These are phyloP conservation scores for Butyriboletus appendiculatus DNA, from an alignment of 1,284 basidiomycete genomes.

Conservation along the genomic window DNA sequence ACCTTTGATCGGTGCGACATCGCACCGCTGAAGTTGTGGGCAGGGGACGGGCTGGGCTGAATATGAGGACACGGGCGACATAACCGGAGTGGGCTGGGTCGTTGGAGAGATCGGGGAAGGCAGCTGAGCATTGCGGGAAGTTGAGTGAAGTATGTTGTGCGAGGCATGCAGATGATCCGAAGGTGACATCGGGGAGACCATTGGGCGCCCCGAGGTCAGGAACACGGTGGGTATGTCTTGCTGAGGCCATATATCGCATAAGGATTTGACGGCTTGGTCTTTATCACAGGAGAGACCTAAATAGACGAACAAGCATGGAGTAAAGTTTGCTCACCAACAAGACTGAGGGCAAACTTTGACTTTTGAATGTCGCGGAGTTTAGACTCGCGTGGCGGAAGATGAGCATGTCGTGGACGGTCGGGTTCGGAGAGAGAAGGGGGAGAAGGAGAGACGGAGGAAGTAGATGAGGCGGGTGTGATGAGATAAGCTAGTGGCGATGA, in stretches of 20 bases:
- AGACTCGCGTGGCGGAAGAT: constrained; percentile 32
- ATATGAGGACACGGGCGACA: constrained; percentile 26
- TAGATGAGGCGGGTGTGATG: constrained; percentile 50
- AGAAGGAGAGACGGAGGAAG: constrained; percentile 42
- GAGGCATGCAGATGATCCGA: constrained; percentile 15
- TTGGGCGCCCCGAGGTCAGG: constrained; percentile 42
- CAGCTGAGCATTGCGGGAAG: constrained; percentile 43
- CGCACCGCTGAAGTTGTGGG: constrained; percentile 28
- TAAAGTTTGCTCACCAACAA: constrained; percentile 59
- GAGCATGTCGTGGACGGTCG: constrained; percentile 38
- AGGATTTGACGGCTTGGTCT: constrained; percentile 76
- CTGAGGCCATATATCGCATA: constrained; percentile 74
- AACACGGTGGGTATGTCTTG: constrained; percentile 69
- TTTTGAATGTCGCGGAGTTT: constrained; percentile 54
- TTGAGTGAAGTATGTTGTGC: constrained; percentile 21
- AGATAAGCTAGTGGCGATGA: constrained; percentile 50
- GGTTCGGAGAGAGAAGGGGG: constrained; percentile 38
- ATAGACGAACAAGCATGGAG: constrained; percentile 13
- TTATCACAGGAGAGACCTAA: constrained; percentile 20
- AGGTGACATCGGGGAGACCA: constrained; percentile 25
- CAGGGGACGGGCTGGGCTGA: constrained; percentile 19
- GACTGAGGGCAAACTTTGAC: constrained; percentile 60
- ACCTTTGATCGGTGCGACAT: constrained; percentile 58
- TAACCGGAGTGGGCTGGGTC: constrained; percentile 38
- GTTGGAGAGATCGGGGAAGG: constrained; percentile 48